phyloP scores from a whole-genome alignment of 139 green algal genomes.

The Zygnema circumcarinatum region DNA sequence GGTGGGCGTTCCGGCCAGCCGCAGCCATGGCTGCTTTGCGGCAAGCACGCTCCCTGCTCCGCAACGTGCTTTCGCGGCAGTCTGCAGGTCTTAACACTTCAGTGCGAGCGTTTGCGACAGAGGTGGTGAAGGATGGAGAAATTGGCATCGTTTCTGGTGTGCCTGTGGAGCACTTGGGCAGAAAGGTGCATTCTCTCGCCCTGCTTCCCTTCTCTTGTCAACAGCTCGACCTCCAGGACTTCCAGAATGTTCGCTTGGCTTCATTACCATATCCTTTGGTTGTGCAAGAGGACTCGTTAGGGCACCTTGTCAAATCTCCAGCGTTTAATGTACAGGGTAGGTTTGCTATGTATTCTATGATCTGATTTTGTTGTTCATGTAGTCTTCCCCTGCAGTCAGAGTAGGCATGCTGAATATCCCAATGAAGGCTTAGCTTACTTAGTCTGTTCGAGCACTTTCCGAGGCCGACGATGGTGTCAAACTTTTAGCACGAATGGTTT shows the following conservation, averaged over 20 bases:
- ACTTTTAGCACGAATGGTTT: too few relatives aligned
- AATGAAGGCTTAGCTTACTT: too few relatives aligned
- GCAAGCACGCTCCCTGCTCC: not conserved
- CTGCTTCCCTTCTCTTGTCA: not conserved
- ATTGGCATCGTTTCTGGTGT: slow-evolving; percentile 47
- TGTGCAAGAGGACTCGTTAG: too few relatives aligned
- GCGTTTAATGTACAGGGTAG: too few relatives aligned
- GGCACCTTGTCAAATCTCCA: too few relatives aligned
- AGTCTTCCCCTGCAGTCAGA: too few relatives aligned
- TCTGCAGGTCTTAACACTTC: not conserved
- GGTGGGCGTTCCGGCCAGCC: too few relatives aligned
- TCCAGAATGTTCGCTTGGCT: not conserved
- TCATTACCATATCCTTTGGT: slow-evolving; percentile 1
- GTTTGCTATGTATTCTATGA: too few relatives aligned
- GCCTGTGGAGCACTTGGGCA: slow-evolving; percentile 26
- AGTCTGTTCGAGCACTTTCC: too few relatives aligned
- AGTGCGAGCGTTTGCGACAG: not conserved
- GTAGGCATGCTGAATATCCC: too few relatives aligned
- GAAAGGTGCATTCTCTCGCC: slow-evolving; percentile 24
- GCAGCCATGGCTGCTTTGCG: not conserved
- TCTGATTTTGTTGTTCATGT: too few relatives aligned
- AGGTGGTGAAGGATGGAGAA: not conserved
- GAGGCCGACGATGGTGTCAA: too few relatives aligned
- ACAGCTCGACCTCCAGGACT: not conserved
- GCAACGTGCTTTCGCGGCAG: not conserved